Evolutionary conservation across 2,329 filamentous ascomycete species (phyloP), one percentile per base, ranked within the genome.

Genomic region (Pezicula rhizophila): DNA sequence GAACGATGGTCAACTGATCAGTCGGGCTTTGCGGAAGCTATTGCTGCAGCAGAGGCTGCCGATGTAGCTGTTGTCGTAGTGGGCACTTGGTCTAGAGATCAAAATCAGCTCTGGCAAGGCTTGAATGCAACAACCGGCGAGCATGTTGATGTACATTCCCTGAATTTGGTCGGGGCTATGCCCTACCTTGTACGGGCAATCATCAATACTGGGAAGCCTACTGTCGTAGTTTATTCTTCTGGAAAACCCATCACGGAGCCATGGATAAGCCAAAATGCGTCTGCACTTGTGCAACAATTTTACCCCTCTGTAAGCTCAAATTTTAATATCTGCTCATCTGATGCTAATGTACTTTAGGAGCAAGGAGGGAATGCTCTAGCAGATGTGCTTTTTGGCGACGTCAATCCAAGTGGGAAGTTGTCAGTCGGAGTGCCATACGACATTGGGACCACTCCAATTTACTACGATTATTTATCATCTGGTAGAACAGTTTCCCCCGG

Each of bases 141-240:
- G 61, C 84, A 88, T 59, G 79, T 89, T 42, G 85, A 89, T 56
- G 72, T 81, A 1, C 69, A 77, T 49, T 72, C 72, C 45, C 74
- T 89, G 15, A 75, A 79, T 49, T 79, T 89, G 8, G 81, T 88
- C 11, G 85, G 85, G 3, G 84, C 85, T 18, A 85, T 86, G 77
- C 76, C 75, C 2, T 74, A 76, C 8, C 78, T 89, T 1, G 79
- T 87, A 43, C 72, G 76, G 57, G 82, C 84, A 18, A 78, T 89
- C 59, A 78, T 85, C 52, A 77, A 79, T 49, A 86, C 84, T 0
- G 82, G 83, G 8, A 75, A 80, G 38, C 85, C 90, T 0, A 74
- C 96, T 8, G 89, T 96, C 1, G 82, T 96, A 5, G 76, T 93
- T 2, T 91, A 96, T 61, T 80, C 88, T 0, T 89, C 96, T 8